These are phyloP conservation scores for Hibiscus tridactylites DNA, from an alignment of 345 rosid genomes.

Conservation along the genomic window DNA sequence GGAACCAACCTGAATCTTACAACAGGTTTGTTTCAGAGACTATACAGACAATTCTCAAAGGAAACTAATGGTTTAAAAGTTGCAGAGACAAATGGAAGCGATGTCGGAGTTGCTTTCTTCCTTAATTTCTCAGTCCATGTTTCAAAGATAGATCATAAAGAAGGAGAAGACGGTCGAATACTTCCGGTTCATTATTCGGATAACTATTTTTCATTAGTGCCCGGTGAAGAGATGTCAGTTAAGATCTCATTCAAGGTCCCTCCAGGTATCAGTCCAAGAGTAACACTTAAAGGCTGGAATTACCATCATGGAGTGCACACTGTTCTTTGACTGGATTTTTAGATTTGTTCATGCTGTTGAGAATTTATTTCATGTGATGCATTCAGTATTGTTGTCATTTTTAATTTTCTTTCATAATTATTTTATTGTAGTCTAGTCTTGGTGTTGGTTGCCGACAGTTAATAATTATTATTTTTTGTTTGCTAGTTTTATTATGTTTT, in stretches of 20 bases:
- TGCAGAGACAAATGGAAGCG: conserved; percentile 42
- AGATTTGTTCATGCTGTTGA: neutral
- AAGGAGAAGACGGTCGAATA: conserved; percentile 80
- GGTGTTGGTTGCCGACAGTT: too few species aligned
- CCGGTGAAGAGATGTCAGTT: conserved; percentile 66
- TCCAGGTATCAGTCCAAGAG: conserved; percentile 51
- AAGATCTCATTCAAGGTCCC: conserved; percentile 74
- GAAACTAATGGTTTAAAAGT: conserved; percentile 30
- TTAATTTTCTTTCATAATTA: too few species aligned
- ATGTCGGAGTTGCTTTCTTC: conserved; percentile 78
- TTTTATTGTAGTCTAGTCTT: too few species aligned
- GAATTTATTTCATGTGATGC: neutral
- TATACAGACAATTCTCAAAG: conserved; percentile 26
- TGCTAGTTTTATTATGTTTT: too few species aligned
- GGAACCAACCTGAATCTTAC: conserved; percentile 14
- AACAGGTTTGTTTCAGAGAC: conserved; percentile 35
- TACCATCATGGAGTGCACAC: conserved; percentile 37
- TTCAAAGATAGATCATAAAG: conserved; percentile 28
- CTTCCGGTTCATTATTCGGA: conserved; percentile 92
- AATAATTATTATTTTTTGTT: too few species aligned
- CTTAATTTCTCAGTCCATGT: conserved; percentile 79
- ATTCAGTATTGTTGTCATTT: too few species aligned
- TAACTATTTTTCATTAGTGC: conserved; percentile 84
- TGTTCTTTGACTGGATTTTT: conserved; percentile 14
- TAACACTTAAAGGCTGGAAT: conserved; percentile 80